A percentile compares a stretch with the other conserved stretches of the same genome.
phyloP scores from a whole-genome alignment of 768 basidiomycete species.

The Lyophyllum semitale region DNA sequence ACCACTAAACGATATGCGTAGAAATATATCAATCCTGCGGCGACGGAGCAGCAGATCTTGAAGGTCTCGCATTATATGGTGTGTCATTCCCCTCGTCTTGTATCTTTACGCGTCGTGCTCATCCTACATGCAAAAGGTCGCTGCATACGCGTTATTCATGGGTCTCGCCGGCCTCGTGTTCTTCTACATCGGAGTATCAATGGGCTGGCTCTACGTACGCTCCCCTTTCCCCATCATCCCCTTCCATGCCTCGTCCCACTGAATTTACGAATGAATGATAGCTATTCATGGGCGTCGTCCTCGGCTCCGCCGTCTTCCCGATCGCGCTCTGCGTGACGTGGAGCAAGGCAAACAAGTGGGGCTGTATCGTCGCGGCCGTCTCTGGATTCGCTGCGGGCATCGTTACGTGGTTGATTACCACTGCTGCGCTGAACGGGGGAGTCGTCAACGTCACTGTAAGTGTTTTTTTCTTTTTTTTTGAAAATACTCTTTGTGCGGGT shows the following conservation, averaged over 20 bases:
- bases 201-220: constrained; percentile 92
- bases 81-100: constrained; percentile 15
- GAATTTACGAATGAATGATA: constrained; percentile 21
- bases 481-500: neutral
- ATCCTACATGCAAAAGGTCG: constrained; percentile 44
- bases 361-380: constrained; percentile 75
- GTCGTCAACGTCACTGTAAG: constrained; percentile 70
- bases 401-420: constrained; percentile 85
- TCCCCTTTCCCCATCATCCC: neutral
- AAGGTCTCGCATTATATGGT: constrained; percentile 70
- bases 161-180: constrained; percentile 84
- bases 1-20: constrained; percentile 19
- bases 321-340: constrained; percentile 87
- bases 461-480: too few relatives aligned
- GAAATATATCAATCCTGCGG: constrained; percentile 81
- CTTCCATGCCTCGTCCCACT: neutral
- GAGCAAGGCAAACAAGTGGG: constrained; percentile 83
- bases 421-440: constrained; percentile 66
- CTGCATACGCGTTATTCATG: constrained; percentile 73
- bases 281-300: constrained; percentile 88
- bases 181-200: constrained; percentile 87
- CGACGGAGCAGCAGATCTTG: constrained; percentile 74
- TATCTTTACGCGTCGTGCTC: neutral
- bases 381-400: constrained; percentile 71
- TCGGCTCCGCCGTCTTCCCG: constrained; percentile 84